A percentile compares a stretch with the other conserved stretches of the same genome.
These are phyloP conservation scores for Colletotrichum salicis DNA, from an alignment of 2,329 filamentous ascomycete genomes.

Conservation along the genomic window DNA sequence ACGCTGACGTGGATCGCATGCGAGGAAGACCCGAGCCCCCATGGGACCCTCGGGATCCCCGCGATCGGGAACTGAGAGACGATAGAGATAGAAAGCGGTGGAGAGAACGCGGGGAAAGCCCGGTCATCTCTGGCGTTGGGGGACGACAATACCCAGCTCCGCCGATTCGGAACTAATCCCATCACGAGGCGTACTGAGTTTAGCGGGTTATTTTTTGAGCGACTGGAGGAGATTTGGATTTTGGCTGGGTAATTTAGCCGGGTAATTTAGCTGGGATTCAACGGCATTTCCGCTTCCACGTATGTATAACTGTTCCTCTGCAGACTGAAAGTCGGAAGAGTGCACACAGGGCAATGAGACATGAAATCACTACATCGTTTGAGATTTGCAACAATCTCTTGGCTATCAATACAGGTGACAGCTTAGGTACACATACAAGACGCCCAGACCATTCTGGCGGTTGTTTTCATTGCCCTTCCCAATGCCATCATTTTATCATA, in stretches of 20 bases:
- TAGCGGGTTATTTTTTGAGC: conserved; percentile 16
- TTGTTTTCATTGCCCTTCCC: neutral
- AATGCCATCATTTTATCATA: neutral
- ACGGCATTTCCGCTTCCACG: conserved; percentile 7
- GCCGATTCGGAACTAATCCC: conserved; percentile 30
- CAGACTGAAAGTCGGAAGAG: neutral
- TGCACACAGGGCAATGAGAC: conserved; percentile 16
- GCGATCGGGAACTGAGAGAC: conserved; percentile 34
- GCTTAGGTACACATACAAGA: neutral
- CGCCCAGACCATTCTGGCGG: neutral
- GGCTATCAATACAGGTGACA: neutral
- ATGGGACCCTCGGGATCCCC: conserved; percentile 34
- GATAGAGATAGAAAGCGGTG: conserved; percentile 36
- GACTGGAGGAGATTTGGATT: neutral
- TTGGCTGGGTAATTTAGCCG: neutral
- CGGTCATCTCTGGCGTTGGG: conserved; percentile 34
- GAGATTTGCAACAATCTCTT: neutral
- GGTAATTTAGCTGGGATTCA: neutral
- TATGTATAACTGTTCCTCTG: conserved; percentile 9
- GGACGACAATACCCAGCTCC: conserved; percentile 36
- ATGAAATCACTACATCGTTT: neutral
- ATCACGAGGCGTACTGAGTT: neutral
- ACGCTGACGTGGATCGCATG: conserved; percentile 58
- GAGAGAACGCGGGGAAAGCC: conserved; percentile 31
- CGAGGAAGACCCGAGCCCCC: conserved; percentile 22